These are phyloP conservation scores for Mesembryanthemum crystallinum DNA, from an alignment of 148 eudicot species.

Conservation along the genomic window DNA sequence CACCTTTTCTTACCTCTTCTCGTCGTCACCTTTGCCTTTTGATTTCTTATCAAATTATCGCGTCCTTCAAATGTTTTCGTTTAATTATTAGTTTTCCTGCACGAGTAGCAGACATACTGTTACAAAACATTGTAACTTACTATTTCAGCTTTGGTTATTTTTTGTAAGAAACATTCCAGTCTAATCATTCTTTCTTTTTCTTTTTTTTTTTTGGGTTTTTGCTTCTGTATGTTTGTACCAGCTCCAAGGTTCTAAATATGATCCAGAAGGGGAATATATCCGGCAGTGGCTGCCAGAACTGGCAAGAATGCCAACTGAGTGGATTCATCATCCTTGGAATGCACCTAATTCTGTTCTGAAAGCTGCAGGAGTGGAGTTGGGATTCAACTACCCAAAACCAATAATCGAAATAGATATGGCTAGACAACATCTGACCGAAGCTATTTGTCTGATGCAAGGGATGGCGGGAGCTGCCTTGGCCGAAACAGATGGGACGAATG, in stretches of 20 bases:
- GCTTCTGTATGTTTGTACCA: slow-evolving; percentile 27
- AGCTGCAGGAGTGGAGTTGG: slow-evolving; percentile 88
- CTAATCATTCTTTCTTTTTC: background rate
- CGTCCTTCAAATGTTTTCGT: background rate
- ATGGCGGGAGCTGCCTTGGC: slow-evolving; percentile 42
- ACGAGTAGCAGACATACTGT: background rate
- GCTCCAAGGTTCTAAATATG: slow-evolving; percentile 89
- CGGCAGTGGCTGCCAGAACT: slow-evolving; percentile 94
- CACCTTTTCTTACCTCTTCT: background rate
- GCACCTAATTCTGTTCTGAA: slow-evolving; percentile 66
- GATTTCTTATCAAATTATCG: background rate
- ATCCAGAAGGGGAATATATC: slow-evolving; percentile 82
- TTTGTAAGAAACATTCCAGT: background rate
- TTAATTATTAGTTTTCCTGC: background rate
- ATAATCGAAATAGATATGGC: slow-evolving; percentile 71
- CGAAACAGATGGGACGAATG: slow-evolving; percentile 41
- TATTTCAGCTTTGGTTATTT: background rate
- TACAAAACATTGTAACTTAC: background rate
- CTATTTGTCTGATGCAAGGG: slow-evolving; percentile 61
- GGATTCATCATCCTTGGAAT: slow-evolving; percentile 99
- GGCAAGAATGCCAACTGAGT: slow-evolving; percentile 87
- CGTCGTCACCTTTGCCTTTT: background rate
- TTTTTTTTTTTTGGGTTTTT: too few relatives aligned
- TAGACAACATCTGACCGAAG: slow-evolving; percentile 56
- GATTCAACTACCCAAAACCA: slow-evolving; percentile 82